phyloP scores from a whole-genome alignment of 1,284 basidiomycete species.

The Leccinum subatratum region DNA sequence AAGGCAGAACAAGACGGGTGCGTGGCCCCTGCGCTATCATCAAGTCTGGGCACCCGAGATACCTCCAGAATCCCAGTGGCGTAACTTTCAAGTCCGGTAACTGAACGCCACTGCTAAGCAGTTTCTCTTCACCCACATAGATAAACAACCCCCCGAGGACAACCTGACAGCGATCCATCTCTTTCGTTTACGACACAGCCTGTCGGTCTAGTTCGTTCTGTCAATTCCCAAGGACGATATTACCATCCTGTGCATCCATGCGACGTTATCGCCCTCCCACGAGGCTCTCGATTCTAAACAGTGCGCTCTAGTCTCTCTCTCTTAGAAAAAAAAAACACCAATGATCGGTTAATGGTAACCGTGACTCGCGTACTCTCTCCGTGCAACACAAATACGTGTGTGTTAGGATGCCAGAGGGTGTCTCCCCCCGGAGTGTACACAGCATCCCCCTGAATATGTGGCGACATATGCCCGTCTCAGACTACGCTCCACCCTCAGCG shows the following conservation, averaged over 20 bases:
- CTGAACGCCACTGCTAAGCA: slow-evolving; percentile 1
- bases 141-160: slow-evolving; percentile 1
- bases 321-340: not conserved
- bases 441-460: not conserved
- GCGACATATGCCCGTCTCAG: slow-evolving; percentile 1
- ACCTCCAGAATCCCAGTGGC: not conserved
- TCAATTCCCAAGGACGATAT: not conserved
- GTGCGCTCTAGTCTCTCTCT: not conserved
- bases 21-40: slow-evolving; percentile 9
- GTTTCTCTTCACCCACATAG: not conserved
- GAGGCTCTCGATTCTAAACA: not conserved
- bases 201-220: slow-evolving; percentile 6
- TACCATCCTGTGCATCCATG: not conserved
- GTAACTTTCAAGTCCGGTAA: slow-evolving; percentile 4
- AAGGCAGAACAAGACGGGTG: slow-evolving; percentile 10
- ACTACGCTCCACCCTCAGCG: not conserved
- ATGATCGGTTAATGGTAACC: slow-evolving; percentile 2
- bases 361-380: no score
- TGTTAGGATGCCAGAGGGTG: not conserved
- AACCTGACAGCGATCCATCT: not conserved
- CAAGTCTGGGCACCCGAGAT: not conserved
- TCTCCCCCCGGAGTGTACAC: not conserved
- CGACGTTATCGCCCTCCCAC: slow-evolving; percentile 7
- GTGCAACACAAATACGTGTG: not conserved
- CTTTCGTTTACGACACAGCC: slow-evolving; percentile 1